phyloP scores from a whole-genome alignment of 495 filamentous ascomycete genomes.

The Lasiosphaeris hirsuta region DNA sequence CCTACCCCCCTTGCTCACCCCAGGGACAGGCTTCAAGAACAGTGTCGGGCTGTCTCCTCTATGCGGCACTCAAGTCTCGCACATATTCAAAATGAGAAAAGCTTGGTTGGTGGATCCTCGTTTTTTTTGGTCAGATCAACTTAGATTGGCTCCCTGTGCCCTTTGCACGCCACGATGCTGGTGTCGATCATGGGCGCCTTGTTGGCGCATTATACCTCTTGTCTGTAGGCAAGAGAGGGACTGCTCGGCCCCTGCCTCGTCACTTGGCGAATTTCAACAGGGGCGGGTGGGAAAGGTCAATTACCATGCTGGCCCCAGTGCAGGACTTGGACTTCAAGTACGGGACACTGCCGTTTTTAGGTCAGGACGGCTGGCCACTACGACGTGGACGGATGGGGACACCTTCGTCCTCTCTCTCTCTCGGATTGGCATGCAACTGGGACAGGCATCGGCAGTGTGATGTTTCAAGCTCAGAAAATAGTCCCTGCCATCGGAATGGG shows the following conservation, averaged over 20 bases:
- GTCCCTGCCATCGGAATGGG: conserved; percentile 17
- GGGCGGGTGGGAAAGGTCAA: conserved; percentile 15
- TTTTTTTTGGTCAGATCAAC: conserved; percentile 17
- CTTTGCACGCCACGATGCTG: conserved; percentile 36
- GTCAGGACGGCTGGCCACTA: conserved; percentile 16
- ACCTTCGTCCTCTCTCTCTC: background rate
- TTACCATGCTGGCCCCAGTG: conserved; percentile 15
- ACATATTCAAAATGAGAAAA: conserved; percentile 31
- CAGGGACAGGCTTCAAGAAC: conserved; percentile 18
- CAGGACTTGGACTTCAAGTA: conserved; percentile 5
- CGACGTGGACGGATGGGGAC: conserved; percentile 19
- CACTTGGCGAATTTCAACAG: conserved; percentile 15
- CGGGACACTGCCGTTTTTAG: conserved; percentile 20
- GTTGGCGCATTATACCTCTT: conserved; percentile 23
- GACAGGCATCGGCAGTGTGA: conserved; percentile 18
- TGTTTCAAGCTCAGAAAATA: conserved; percentile 14
- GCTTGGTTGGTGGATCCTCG: conserved; percentile 28
- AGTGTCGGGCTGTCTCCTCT: conserved; percentile 24
- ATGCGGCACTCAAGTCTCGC: conserved; percentile 26
- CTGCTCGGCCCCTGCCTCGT: conserved; percentile 19
- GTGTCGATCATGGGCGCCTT: conserved; percentile 34
- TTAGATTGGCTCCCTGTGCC: conserved; percentile 31
- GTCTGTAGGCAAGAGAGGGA: conserved; percentile 16
- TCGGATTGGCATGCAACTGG: conserved; percentile 15
- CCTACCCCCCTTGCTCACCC: conserved; percentile 24